Base-by-base conservation (phyloP, 202 grass and related monocot species). In the Brachypodium distachyon region DNA sequence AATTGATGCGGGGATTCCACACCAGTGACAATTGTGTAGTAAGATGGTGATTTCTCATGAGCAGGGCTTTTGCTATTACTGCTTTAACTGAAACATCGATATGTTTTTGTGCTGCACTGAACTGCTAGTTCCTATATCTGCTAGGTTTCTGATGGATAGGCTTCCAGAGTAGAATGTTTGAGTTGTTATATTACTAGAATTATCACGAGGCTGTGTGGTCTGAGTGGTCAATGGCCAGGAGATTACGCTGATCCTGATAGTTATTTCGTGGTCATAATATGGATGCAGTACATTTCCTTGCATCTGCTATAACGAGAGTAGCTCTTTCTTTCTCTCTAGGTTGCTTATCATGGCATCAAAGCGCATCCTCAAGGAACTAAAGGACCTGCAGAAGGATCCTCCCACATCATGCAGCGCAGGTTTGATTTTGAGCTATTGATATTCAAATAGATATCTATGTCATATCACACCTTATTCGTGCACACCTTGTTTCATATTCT, bases 351-450 rank as follows among this genome's bases (percentile, higher is more conserved):
- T 93, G 90, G 90, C 90, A 31, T 93, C 90, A 4, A 93, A 93
- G 62, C 90, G 90, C 37, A 93, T 93, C 58, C 83, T 93, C 47
- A 93, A 93, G 81, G 90, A 93, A 29, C 77, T 93, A 9, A 93
- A 93, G 81, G 91, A 93, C 73, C 81, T 93, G 73, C 91, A 93
- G 87, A 93, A 87, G 69, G 91, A 93, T 26, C 91, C 91, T 38
- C 91, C 91, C 18, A 93, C 91, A 70, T 93, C 91, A 87, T 93
- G 91, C 81, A 93, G 91, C 48, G 91, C 91, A 60, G 90, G 90
- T 93, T 83, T 0, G 21, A 62, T 9, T 51, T 51, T 51, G 48
- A 51, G 5, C 21, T 51, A n/a, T 51, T 36, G 33, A 36, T 57
- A 2, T 3, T 44, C 27, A 9, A 47, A 23, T 60, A 12, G 31